Evolutionary conservation across 345 rosid species (phyloP).

Genomic region (Moringa oleifera): DNA sequence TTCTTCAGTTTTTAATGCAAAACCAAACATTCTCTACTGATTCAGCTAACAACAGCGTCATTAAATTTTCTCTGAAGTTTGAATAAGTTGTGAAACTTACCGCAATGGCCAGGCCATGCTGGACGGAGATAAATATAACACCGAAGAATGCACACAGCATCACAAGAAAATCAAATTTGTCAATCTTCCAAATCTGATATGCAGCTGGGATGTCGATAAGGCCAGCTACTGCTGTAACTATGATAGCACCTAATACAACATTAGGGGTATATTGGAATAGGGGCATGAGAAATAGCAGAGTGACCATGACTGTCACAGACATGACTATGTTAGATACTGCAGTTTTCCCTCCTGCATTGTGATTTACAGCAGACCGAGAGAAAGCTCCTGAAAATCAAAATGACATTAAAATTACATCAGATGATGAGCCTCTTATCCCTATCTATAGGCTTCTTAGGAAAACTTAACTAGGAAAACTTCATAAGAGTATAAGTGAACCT

Average conservation of each 20-base stretch:
- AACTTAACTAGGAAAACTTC: too few relatives aligned
- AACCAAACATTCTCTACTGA: too few relatives aligned
- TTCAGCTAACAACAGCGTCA: too few relatives aligned
- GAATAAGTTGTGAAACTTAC: slow-evolving; percentile 30
- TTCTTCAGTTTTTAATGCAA: too few relatives aligned
- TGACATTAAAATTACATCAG: too few relatives aligned
- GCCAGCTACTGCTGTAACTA: slow-evolving; percentile 84
- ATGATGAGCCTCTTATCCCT: too few relatives aligned
- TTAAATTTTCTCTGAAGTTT: too few relatives aligned
- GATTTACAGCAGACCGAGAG: slow-evolving; percentile 93
- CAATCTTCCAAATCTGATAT: slow-evolving; percentile 68
- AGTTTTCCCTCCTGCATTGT: slow-evolving; percentile 90
- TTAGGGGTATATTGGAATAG: slow-evolving; percentile 93
- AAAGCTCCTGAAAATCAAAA: slow-evolving; percentile 56
- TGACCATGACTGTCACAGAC: slow-evolving; percentile 92
- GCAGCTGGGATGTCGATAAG: slow-evolving; percentile 91
- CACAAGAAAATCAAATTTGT: slow-evolving; percentile 85
- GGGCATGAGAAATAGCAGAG: slow-evolving; percentile 90
- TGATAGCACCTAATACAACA: slow-evolving; percentile 84
- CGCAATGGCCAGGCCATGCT: slow-evolving; percentile 80
- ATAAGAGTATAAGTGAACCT: too few relatives aligned
- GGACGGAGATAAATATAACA: slow-evolving; percentile 77
- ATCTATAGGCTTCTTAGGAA: too few relatives aligned
- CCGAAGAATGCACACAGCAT: slow-evolving; percentile 79
- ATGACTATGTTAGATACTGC: slow-evolving; percentile 87